These are phyloP conservation scores for Vaccinium myrtillus DNA, from an alignment of 148 eudicot species.

Conservation along the genomic window DNA sequence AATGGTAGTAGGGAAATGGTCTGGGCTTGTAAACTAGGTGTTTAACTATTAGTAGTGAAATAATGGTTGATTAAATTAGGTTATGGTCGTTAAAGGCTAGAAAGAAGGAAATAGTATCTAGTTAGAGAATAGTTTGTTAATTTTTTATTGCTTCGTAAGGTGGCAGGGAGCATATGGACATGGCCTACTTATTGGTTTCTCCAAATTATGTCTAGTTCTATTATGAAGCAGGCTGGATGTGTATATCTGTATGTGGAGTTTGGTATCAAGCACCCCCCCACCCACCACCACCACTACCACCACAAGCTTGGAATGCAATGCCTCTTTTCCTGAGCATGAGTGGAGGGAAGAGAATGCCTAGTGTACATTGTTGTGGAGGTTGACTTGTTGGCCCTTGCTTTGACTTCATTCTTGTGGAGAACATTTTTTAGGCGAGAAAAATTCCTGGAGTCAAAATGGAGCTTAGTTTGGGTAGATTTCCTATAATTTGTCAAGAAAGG, in stretches of 20 bases:
- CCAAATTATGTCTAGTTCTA: background rate
- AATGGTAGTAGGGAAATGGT: no score
- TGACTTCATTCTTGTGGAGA: background rate
- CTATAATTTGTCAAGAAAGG: background rate
- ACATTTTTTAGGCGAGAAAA: background rate
- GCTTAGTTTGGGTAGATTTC: background rate
- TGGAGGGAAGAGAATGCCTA: slow-evolving; percentile 1
- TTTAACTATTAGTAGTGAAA: no score
- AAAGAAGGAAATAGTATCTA: no score
- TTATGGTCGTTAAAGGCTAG: no score
- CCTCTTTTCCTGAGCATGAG: background rate
- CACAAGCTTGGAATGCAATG: background rate
- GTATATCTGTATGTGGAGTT: background rate
- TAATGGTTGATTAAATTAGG: no score
- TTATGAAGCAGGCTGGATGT: background rate
- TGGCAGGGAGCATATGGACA: background rate
- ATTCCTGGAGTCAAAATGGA: background rate
- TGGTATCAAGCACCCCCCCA: background rate
- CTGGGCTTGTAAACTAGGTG: no score
- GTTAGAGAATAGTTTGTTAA: background rate
- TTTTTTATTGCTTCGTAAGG: no score
- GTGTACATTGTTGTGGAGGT: background rate
- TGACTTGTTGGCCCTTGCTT: background rate
- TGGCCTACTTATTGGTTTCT: background rate
- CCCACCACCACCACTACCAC: no score